A percentile compares a stretch with the other conserved stretches of the same genome.
phyloP scores from a whole-genome alignment of 2,329 filamentous ascomycete species.

The Trichocomaceae sp. region DNA sequence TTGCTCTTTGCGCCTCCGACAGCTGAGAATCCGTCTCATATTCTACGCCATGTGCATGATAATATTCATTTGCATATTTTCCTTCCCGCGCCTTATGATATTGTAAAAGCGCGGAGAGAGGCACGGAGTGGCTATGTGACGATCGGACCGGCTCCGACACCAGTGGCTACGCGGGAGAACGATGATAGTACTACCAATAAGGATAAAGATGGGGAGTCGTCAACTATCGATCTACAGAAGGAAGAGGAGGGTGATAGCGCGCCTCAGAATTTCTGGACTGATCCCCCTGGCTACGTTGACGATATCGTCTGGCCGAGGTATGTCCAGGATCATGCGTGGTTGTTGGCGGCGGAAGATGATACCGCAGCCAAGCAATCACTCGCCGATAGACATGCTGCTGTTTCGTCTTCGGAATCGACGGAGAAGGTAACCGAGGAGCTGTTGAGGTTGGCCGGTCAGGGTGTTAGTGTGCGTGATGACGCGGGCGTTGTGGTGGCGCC shows the following conservation, averaged over 20 bases:
- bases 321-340: slow-evolving; percentile 68
- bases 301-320: slow-evolving; percentile 96
- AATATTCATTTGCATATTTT: slow-evolving; percentile 70
- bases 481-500: slow-evolving; percentile 42
- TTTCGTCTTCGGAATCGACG: not conserved
- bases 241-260: slow-evolving; percentile 22
- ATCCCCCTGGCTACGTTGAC: slow-evolving; percentile 91
- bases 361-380: slow-evolving; percentile 18
- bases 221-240: slow-evolving; percentile 22
- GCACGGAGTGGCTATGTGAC: slow-evolving; percentile 43
- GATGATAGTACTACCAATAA: not conserved
- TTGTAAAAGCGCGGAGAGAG: slow-evolving; percentile 36
- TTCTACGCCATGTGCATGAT: slow-evolving; percentile 25
- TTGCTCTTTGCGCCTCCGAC: slow-evolving; percentile 60
- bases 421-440: slow-evolving; percentile 33
- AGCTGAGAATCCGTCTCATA: slow-evolving; percentile 19
- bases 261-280: slow-evolving; percentile 82
- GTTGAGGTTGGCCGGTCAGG: slow-evolving; percentile 27
- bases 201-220: not conserved
- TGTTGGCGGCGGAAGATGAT: slow-evolving; percentile 68
- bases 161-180: slow-evolving; percentile 9
- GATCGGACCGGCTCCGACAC: slow-evolving; percentile 33
- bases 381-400: not conserved
- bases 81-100: slow-evolving; percentile 59
- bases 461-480: slow-evolving; percentile 41